Evolutionary conservation across 2,329 filamentous ascomycete genomes (phyloP), one percentile per base, ranked within the genome.

Genomic region (Monosporascus sp.): DNA sequence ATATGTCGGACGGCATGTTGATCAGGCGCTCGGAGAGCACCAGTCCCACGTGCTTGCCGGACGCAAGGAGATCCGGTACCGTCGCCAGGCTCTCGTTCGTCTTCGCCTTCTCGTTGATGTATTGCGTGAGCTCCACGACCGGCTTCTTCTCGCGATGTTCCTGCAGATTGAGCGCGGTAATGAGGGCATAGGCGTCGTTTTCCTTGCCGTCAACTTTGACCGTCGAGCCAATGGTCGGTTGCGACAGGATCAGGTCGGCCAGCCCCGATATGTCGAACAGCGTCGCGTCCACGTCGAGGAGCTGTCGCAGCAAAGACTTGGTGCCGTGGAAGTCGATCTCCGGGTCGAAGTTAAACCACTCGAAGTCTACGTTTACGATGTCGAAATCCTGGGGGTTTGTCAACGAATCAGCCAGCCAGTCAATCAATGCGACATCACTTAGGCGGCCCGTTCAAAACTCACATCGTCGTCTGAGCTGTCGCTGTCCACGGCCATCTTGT

Each of bases 151-250:
- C 83, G 72, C 85, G 81, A 72, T 96, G 91, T 66, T 90, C 85
- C 52, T 85, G 79, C 48, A 94, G 75, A 68, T 96, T 97, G 55
- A 99, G 74, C 7, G 91, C 88, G 0, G 92, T 96, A 57, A 97
- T 77, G 71, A 99, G 90, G 11, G 93, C 92, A 72, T 94, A 97
- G 2, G 94, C 88, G 67, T 97, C 94, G 46, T 85, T 90, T 65
- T 92, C 91, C 67, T 94, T 91, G 64, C 92, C 91, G 63, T 97
- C 93, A n/a, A 94, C 90, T 74, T 99, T 99, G 62, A 97, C 91
- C 0, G 93, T 97, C 11, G 91, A 96, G 52, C 94, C 94, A 46
- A 99, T 85, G 20, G 88, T 84, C 9, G 90, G 86, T 71, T 99
- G 93, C 48, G 88, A 86, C 51, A 97, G 77, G 64, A 99, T 88